Evolutionary conservation across 2,329 filamentous ascomycete genomes (phyloP), one percentile per base, ranked within the genome.

Genomic region (Penicillium sp.): DNA sequence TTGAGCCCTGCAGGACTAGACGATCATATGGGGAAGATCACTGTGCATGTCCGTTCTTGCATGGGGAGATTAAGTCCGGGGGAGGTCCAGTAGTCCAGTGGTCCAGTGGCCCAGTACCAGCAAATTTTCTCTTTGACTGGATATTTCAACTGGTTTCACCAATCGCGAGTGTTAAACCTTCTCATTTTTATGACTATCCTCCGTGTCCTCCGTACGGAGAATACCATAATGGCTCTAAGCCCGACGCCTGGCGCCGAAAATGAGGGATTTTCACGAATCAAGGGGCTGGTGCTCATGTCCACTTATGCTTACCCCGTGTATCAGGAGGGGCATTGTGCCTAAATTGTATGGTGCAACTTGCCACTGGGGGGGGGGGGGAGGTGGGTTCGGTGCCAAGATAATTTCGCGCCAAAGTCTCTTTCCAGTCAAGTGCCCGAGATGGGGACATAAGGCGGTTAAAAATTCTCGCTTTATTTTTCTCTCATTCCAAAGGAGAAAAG

Each of bases 371-470:
- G 25, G n/a, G n/a, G n/a, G n/a, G n/a, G n/a, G n/a, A n/a, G n/a
- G n/a, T n/a, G n/a, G n/a, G 38, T 25, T 21, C 29, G 42, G 31
- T 54, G 53, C 62, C 55, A 54, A 63, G 58, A 43, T 25, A 29
- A 35, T 49, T 38, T 53, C 33, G 19, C 58, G 50, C 50, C 50
- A 57, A 57, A 60, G 41, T 48, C 62, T 54, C 13, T 13, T 63
- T 66, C 37, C 3, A 54, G 63, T 50, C 45, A 64, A 61, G 60
- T 54, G 56, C 40, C 63, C 62, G 60, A 62, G 40, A 54, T 53
- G 55, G 47, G 27, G 35, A 46, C 19, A 17, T 29, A 12, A 17
- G 42, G 29, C 43, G 50, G 43, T 15, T 47, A 52, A 48, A 3
- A n/a, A 15, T 37, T 33, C 38, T 19, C 33, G 21, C 35, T 37